A percentile compares a stretch with the other conserved stretches of the same genome.
Evolutionary conservation across 352 stramenopile species (phyloP).

Genomic region (Phytopythium helicoides): DNA sequence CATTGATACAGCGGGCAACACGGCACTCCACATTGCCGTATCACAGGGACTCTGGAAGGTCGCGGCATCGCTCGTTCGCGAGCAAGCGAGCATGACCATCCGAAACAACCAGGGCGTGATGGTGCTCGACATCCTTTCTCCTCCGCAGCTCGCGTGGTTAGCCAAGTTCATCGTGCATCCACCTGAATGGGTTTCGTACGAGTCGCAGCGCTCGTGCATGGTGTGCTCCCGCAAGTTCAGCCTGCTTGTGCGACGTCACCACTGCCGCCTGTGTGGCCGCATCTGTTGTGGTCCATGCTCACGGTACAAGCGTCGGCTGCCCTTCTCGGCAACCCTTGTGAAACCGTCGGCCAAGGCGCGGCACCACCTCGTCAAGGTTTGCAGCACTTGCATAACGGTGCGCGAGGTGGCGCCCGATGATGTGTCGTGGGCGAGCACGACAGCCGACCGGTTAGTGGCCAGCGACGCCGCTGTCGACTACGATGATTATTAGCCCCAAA

Average conservation of each 20-base stretch:
- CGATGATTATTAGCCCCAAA: conserved; percentile 42
- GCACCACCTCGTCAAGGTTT: conserved; percentile 61
- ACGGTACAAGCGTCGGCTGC: conserved; percentile 70
- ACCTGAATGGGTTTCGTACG: conserved; percentile 70
- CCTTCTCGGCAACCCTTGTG: conserved; percentile 40
- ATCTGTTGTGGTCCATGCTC: conserved; percentile 79
- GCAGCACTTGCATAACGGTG: conserved; percentile 72
- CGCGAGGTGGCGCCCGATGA: conserved; percentile 46
- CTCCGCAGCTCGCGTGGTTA: conserved; percentile 68
- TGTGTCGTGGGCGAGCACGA: conserved; percentile 49
- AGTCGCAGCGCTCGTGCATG: conserved; percentile 71
- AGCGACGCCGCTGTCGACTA: conserved; percentile 49
- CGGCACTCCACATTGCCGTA: conserved; percentile 76
- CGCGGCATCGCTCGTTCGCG: conserved; percentile 55
- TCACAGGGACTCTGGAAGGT: conserved; percentile 77
- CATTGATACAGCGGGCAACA: conserved; percentile 64
- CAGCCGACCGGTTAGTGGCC: conserved; percentile 45
- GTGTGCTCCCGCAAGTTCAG: conserved; percentile 66
- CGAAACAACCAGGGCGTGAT: conserved; percentile 72
- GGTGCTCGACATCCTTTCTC: conserved; percentile 72
- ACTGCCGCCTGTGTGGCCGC: conserved; percentile 82
- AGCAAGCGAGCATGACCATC: conserved; percentile 68
- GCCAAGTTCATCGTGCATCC: conserved; percentile 72
- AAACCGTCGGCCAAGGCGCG: conserved; percentile 42
- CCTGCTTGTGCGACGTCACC: conserved; percentile 70